Conservation (phyloP, 768 basidiomycete species). For the Phlegmacium glaucopus region DNA sequence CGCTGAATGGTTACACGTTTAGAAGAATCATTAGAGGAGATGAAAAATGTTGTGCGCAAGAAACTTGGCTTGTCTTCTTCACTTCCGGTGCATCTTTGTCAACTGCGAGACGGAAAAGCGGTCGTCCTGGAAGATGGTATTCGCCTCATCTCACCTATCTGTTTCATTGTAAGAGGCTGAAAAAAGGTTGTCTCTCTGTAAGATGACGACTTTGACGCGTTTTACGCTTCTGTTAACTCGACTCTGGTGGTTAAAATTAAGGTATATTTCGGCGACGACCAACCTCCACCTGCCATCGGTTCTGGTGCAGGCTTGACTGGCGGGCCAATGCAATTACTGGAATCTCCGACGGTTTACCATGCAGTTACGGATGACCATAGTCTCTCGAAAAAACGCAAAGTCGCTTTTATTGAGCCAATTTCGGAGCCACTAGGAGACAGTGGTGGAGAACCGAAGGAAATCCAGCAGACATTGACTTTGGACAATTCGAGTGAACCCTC, state of each 20-base stretch:
- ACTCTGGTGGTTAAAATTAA: slow-evolving; percentile 32
- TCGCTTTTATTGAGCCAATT: slow-evolving; percentile 4
- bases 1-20: slow-evolving; percentile 3
- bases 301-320: neutral
- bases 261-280: slow-evolving; percentile 31
- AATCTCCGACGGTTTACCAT: too few relatives aligned
- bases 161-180: slow-evolving; percentile 2
- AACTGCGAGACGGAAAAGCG: slow-evolving; percentile 47
- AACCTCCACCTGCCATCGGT: neutral
- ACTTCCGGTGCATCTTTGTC: slow-evolving; percentile 37
- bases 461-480: neutral
- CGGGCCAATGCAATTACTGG: neutral
- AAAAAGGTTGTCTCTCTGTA: neutral
- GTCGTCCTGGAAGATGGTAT: slow-evolving; percentile 80
- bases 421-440: neutral
- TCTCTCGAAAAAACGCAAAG: neutral
- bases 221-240: slow-evolving; percentile 43
- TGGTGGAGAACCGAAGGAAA: neutral
- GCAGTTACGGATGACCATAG: neutral
- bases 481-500: too few relatives aligned
- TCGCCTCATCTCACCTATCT: slow-evolving; percentile 10
- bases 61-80: slow-evolving; percentile 53
- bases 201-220: slow-evolving; percentile 84
- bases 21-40: slow-evolving; percentile 62
- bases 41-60: slow-evolving; percentile 52